Evolutionary conservation across 2,329 filamentous ascomycete species (phyloP).

Genomic region (Nothophoma quercina): DNA sequence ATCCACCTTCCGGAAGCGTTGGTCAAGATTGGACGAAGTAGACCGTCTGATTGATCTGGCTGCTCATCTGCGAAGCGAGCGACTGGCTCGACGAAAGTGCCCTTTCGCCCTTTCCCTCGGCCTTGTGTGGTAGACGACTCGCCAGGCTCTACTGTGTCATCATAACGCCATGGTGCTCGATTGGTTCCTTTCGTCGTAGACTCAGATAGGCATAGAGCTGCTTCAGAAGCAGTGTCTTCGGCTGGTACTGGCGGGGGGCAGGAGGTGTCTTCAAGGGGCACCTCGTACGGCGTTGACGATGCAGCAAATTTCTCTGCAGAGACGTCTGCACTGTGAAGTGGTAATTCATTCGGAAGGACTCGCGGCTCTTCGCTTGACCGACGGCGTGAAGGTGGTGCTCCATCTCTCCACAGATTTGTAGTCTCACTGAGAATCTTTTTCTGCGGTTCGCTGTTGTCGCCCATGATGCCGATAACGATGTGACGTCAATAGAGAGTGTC

Average conservation of each 20-base stretch:
- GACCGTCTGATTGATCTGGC: no score
- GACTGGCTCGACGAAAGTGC: no score
- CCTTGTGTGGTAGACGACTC: background rate
- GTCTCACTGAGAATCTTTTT: background rate
- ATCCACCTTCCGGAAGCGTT: background rate
- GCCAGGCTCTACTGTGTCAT: background rate
- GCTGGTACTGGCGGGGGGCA: no score
- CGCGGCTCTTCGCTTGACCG: background rate
- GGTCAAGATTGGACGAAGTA: background rate
- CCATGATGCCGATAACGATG: background rate
- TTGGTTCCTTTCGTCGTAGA: background rate
- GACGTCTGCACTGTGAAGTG: no score
- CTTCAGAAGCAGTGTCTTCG: background rate
- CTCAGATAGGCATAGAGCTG: background rate
- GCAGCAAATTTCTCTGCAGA: no score
- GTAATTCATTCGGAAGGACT: no score
- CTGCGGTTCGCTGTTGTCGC: background rate
- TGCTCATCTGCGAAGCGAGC: no score
- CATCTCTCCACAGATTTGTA: background rate
- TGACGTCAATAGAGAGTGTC: background rate
- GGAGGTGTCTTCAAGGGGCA: no score
- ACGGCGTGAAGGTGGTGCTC: background rate
- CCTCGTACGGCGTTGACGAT: no score
- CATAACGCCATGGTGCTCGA: no score
- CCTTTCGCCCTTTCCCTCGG: background rate